These are phyloP conservation scores for Peronosclerospora sorghi DNA, from an alignment of 352 stramenopile species.

Conservation along the genomic window DNA sequence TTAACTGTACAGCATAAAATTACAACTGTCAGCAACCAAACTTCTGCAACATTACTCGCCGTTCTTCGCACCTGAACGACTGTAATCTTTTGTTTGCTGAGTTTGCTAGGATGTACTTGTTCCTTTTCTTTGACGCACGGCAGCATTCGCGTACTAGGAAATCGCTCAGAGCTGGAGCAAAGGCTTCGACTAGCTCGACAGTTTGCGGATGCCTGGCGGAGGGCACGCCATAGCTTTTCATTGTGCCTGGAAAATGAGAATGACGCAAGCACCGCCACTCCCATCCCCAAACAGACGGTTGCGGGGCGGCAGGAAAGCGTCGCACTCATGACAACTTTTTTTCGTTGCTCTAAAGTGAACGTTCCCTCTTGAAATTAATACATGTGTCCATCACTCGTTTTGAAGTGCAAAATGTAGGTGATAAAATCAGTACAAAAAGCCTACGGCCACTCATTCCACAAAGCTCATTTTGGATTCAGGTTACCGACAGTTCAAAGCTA, in stretches of 20 bases:
- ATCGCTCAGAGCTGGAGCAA: constrained; percentile 2
- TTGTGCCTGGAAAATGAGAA: constrained; percentile 47
- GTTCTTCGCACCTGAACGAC: constrained; percentile 47
- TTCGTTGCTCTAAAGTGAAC: neutral
- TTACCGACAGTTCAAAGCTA: constrained; percentile 80
- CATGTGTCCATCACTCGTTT: neutral
- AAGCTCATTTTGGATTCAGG: constrained; percentile 81
- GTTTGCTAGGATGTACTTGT: constrained; percentile 11
- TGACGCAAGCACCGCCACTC: constrained; percentile 56
- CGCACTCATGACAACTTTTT: constrained; percentile 13
- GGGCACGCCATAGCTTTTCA: constrained; percentile 33
- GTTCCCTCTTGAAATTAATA: constrained; percentile 2
- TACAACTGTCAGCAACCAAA: constrained; percentile 1
- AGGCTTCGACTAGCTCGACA: constrained; percentile 14
- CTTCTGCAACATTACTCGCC: neutral
- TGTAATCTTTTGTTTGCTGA: constrained; percentile 60
- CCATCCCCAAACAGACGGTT: constrained; percentile 56
- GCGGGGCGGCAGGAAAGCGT: constrained; percentile 24
- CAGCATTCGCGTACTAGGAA: constrained; percentile 22
- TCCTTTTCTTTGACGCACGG: constrained; percentile 39
- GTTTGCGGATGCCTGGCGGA: constrained; percentile 24
- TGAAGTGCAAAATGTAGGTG: constrained; percentile 3
- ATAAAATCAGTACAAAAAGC: constrained; percentile 4
- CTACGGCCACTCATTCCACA: constrained; percentile 20
- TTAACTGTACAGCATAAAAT: constrained; percentile 30